Evolutionary conservation across 768 basidiomycete species (phyloP).

Genomic region (Kwoniella sp.): DNA sequence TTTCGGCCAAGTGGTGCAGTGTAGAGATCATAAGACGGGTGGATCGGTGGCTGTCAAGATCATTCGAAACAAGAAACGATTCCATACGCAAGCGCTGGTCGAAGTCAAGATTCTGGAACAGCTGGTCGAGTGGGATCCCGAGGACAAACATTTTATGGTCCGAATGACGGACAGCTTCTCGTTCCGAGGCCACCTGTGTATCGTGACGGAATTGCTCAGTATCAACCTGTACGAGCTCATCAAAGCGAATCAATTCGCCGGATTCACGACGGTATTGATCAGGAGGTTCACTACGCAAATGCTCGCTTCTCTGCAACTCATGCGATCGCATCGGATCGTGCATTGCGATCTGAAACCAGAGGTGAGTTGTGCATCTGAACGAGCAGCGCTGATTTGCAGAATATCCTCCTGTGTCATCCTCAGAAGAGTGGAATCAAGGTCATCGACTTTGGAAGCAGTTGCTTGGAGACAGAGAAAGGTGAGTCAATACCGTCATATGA

Average conservation of each 20-base stretch:
- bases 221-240: constrained; percentile 99
- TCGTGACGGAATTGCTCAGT: constrained; percentile 95
- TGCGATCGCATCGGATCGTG: constrained; percentile 96
- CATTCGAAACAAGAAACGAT: constrained; percentile 97
- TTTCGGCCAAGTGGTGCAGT: constrained; percentile 94
- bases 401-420: constrained; percentile 90
- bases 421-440: constrained; percentile 96
- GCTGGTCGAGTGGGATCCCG: constrained; percentile 94
- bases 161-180: constrained; percentile 99
- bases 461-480: constrained; percentile 99
- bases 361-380: constrained; percentile 60
- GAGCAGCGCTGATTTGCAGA: constrained; percentile 61
- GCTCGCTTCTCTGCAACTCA: constrained; percentile 83
- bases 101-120: constrained; percentile 98
- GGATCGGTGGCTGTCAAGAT: constrained; percentile 99
- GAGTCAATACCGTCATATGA: constrained; percentile 45
- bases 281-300: constrained; percentile 96
- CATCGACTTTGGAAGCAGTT: constrained; percentile 98
- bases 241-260: constrained; percentile 97
- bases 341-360: constrained; percentile 99
- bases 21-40: constrained; percentile 92
- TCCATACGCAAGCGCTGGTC: constrained; percentile 97
- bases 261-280: constrained; percentile 94
- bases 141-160: constrained; percentile 95
- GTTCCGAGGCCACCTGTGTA: constrained; percentile 95